These are phyloP conservation scores for Coemansia furcata DNA, from an alignment of 192 early-diverging fungal species.

Conservation along the genomic window DNA sequence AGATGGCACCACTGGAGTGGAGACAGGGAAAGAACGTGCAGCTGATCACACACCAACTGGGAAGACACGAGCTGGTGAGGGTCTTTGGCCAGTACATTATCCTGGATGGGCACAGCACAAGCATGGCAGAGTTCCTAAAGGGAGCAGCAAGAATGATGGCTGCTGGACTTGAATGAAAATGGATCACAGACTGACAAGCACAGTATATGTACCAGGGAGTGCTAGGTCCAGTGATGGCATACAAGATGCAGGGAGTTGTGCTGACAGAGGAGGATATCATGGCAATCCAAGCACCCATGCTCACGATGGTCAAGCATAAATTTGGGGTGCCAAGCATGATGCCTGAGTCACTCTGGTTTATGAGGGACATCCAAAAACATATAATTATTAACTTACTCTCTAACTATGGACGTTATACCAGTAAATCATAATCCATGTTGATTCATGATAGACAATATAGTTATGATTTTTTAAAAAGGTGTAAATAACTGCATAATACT, in stretches of 20 bases:
- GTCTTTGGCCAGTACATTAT: background rate
- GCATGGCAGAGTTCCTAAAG: background rate
- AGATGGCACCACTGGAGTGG: no score
- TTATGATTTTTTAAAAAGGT: no score
- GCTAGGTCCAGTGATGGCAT: background rate
- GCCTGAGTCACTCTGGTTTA: background rate
- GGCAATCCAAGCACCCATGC: background rate
- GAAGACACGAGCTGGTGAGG: background rate
- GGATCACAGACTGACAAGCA: slow-evolving; percentile 9
- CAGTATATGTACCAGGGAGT: slow-evolving; percentile 6
- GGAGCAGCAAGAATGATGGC: background rate
- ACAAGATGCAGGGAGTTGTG: background rate
- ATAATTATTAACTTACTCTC: no score
- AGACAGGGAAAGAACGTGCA: no score
- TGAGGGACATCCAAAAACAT: no score
- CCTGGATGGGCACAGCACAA: background rate
- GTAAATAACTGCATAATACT: no score
- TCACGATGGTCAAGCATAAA: background rate
- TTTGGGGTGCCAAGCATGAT: background rate
- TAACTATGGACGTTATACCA: no score
- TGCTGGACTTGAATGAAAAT: background rate
- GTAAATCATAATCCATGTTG: no score
- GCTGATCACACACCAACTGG: no score
- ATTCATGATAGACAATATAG: no score
- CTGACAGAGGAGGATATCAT: background rate